Percentiles rank a stretch among this genome's conserved stretches.
These are phyloP conservation scores for Penicillium sp. DNA, from an alignment of 2,329 filamentous ascomycete species.

Conservation along the genomic window DNA sequence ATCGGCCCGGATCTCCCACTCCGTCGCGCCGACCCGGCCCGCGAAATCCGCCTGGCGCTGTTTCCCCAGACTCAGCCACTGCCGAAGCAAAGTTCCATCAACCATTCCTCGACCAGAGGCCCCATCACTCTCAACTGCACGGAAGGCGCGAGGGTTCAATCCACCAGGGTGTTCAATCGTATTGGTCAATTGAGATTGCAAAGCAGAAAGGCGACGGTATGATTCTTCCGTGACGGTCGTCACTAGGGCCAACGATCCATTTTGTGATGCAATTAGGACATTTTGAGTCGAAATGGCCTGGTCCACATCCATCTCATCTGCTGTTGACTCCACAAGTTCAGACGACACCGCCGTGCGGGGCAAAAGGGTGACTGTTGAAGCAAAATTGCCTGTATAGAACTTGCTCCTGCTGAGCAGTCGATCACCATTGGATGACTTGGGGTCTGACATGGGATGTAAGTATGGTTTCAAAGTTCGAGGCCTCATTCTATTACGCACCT, in stretches of 20 bases:
- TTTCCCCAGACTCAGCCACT: slow-evolving; percentile 75
- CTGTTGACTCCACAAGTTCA: slow-evolving; percentile 33
- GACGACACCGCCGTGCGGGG: slow-evolving; percentile 61
- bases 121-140: slow-evolving; percentile 56
- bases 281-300: slow-evolving; percentile 42
- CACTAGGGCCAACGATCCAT: slow-evolving; percentile 75
- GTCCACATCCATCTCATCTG: slow-evolving; percentile 43
- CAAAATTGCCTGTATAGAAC: slow-evolving; percentile 81
- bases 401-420: slow-evolving; percentile 82
- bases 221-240: slow-evolving; percentile 74
- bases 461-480: background rate
- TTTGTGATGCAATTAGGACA: slow-evolving; percentile 71
- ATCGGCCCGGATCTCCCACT: slow-evolving; percentile 69
- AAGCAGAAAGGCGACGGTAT: slow-evolving; percentile 79
- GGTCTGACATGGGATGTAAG: slow-evolving; percentile 59
- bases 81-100: slow-evolving; percentile 72
- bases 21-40: slow-evolving; percentile 68
- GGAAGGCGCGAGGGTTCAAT: slow-evolving; percentile 79
- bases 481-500: slow-evolving; percentile 58
- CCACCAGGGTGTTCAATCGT: slow-evolving; percentile 75
- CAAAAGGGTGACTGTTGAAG: slow-evolving; percentile 73
- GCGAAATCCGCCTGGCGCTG: slow-evolving; percentile 72
- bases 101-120: slow-evolving; percentile 65
- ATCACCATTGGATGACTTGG: slow-evolving; percentile 87
- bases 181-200: slow-evolving; percentile 77